A percentile compares a stretch with the other conserved stretches of the same genome.
Conservation (phyloP, 1,284 basidiomycete genomes). For the Trametes polyzona region DNA sequence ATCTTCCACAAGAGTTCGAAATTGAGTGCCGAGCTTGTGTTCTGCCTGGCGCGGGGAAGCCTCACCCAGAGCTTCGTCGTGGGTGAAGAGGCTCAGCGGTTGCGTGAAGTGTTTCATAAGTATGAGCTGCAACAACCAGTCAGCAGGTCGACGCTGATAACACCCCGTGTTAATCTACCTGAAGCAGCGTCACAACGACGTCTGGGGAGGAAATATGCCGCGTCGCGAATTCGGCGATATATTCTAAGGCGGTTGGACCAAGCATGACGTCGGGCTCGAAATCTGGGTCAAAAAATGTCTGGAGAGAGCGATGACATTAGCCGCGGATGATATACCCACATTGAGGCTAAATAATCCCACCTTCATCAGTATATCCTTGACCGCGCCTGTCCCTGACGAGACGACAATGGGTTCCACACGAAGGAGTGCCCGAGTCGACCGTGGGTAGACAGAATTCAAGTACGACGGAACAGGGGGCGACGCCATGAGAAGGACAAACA, state of each 20-base stretch:
- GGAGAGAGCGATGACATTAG: background rate
- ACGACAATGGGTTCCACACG: constrained; percentile 53
- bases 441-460: constrained; percentile 59
- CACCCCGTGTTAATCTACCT: too few species aligned
- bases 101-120: constrained; percentile 73
- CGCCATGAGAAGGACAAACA: constrained; percentile 62
- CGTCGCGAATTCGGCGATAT: constrained; percentile 56
- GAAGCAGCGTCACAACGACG: constrained; percentile 56
- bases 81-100: constrained; percentile 52
- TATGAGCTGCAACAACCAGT: constrained; percentile 47
- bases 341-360: constrained; percentile 35
- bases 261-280: constrained; percentile 65
- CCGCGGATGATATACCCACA: background rate
- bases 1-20: constrained; percentile 47
- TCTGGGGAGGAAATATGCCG: constrained; percentile 62
- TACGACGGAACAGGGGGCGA: constrained; percentile 59
- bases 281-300: constrained; percentile 68
- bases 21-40: constrained; percentile 26
- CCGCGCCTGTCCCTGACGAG: constrained; percentile 48
- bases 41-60: constrained; percentile 22
- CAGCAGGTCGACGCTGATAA: background rate
- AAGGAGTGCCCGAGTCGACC: constrained; percentile 60
- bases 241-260: constrained; percentile 59
- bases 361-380: constrained; percentile 55
- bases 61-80: constrained; percentile 34